These are phyloP conservation scores for Pyrenophora seminiperda DNA, from an alignment of 2,329 filamentous ascomycete genomes.

Conservation along the genomic window DNA sequence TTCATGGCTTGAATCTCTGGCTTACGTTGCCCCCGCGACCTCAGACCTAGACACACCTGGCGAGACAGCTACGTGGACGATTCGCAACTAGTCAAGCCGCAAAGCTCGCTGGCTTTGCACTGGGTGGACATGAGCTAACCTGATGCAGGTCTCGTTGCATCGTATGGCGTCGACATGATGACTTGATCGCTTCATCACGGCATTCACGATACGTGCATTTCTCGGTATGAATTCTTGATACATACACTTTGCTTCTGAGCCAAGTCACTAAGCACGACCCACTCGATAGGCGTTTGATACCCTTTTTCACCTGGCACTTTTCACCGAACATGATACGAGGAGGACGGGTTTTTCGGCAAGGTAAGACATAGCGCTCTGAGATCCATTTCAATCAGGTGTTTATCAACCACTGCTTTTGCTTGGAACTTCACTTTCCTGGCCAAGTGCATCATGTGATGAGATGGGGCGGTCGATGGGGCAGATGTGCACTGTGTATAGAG, in stretches of 20 bases:
- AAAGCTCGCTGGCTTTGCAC: conserved; percentile 3
- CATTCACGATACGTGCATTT: conserved; percentile 30
- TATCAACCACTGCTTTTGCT: neutral
- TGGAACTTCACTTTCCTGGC: neutral
- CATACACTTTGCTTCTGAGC: conserved; percentile 14
- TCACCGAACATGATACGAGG: neutral
- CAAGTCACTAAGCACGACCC: conserved; percentile 28
- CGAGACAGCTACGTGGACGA: conserved; percentile 1
- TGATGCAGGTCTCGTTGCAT: conserved; percentile 7
- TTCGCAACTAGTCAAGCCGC: conserved; percentile 2
- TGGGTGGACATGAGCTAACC: conserved; percentile 8
- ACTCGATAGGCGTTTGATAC: conserved; percentile 38
- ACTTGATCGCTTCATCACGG: conserved; percentile 11
- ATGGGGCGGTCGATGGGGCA: too few relatives aligned
- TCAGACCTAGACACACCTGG: conserved; percentile 18
- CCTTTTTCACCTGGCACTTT: conserved; percentile 13
- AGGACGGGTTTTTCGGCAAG: conserved; percentile 7
- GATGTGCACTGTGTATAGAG: neutral
- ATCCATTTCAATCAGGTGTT: conserved; percentile 3
- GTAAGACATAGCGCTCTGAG: conserved; percentile 9
- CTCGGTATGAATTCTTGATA: conserved; percentile 30
- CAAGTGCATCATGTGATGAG: neutral
- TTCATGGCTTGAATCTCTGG: conserved; percentile 19
- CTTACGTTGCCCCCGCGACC: conserved; percentile 26
- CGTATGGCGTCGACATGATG: neutral